Evolutionary conservation across 2,329 filamentous ascomycete species (phyloP), one percentile per base, ranked within the genome.

Genomic region (Colletotrichum trifolii): DNA sequence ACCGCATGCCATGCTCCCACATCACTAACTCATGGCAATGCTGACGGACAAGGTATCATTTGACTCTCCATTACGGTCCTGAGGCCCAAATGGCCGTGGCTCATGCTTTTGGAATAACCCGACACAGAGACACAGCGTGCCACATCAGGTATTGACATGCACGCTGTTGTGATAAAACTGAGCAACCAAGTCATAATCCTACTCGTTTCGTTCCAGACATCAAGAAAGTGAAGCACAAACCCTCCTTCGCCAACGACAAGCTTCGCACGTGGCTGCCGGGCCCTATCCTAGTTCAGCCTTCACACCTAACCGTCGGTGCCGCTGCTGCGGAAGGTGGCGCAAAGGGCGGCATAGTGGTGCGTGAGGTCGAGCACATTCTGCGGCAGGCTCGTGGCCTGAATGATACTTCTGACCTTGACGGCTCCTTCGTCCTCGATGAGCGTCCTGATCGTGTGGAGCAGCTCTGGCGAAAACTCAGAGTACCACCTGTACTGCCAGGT

Each of bases 401-500:
- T 94, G 74, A 99, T 97, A 77, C 94, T 97, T 74, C 96, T 88
- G 59, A 99, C 92, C 81, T 99, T 99, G 77, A 99, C 93, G 1
- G 95, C 95, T 64, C 96, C 96, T 79, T 99, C 96, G 70, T 97
- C 94, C 79, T 98, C 96, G 74, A 99, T 99, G 70, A 99, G 83
- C 70, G 92, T 94, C 67, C 96, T 90, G 73, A 98, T 92, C 3
- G 92, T 91, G 77, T 90, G 93, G 58, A 99, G 86, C 47, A 99
- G 85, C 69, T 94, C 90, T 1, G 96, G 96, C 15, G 94, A 97
- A 80, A 99, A 99, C 86, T 99, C 96, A 61, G 94, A 97, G 81
- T 99, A 99, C 96, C 96, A 99, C 71, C 96, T 87, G 80, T 97
- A 99, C 80, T 99, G 96, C 96, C 96, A 99, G 11, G 95, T 96